These are phyloP conservation scores for Dimocarpus longan DNA, from an alignment of 345 rosid species.

Conservation along the genomic window DNA sequence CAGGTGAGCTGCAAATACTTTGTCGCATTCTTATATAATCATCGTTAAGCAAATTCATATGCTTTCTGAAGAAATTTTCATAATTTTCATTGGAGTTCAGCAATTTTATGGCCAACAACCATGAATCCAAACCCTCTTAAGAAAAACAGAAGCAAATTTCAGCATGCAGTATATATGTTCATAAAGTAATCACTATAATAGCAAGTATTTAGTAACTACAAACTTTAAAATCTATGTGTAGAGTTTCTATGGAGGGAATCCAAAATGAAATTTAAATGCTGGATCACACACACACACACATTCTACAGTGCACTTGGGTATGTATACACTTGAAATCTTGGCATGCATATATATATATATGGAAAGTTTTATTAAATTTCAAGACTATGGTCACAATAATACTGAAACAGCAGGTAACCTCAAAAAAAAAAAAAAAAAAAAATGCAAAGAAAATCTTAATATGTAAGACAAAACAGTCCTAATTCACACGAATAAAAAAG, in stretches of 20 bases:
- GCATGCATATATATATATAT: too few relatives aligned
- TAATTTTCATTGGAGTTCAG: constrained; percentile 46
- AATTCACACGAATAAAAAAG: neutral
- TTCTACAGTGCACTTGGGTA: too few relatives aligned
- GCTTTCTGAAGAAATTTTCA: constrained; percentile 27
- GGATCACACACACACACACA: too few relatives aligned
- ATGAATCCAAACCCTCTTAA: constrained; percentile 59
- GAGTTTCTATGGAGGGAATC: neutral
- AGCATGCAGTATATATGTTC: constrained; percentile 1
- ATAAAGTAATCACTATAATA: constrained; percentile 13
- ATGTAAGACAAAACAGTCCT: too few relatives aligned
- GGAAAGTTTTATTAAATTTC: too few relatives aligned
- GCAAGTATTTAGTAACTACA: constrained; percentile 15
- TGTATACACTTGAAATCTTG: too few relatives aligned
- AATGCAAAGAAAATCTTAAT: too few relatives aligned
- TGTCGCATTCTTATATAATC: constrained; percentile 62
- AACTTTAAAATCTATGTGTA: neutral
- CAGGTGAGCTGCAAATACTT: too few relatives aligned
- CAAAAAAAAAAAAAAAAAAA: too few relatives aligned
- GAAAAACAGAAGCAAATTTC: constrained; percentile 22
- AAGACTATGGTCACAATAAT: too few relatives aligned
- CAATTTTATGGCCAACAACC: constrained; percentile 69
- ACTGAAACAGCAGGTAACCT: too few relatives aligned
- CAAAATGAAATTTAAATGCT: neutral
- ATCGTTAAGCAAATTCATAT: constrained; percentile 35